A percentile compares a stretch with the other conserved stretches of the same genome.
phyloP scores from a whole-genome alignment of 306 rosid genomes.

The Castanea crenata region DNA sequence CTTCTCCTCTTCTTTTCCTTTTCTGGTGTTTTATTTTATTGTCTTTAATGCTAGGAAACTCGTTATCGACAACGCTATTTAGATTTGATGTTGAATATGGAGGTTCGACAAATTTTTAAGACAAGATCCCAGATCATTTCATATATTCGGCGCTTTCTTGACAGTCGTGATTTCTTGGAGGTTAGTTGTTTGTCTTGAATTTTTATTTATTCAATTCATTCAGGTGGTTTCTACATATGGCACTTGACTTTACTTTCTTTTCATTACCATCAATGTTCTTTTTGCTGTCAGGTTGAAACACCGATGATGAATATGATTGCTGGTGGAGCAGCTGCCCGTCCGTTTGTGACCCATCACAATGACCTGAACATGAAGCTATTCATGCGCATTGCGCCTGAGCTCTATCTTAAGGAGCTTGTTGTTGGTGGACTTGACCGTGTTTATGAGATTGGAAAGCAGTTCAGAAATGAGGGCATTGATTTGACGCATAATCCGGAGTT shows the following conservation, averaged over 20 bases:
- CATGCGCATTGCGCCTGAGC: conserved; percentile 96
- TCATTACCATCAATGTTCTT: conserved; percentile 18
- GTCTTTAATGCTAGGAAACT: conserved; percentile 61
- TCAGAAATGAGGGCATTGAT: conserved; percentile 97
- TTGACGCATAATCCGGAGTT: conserved; percentile 95
- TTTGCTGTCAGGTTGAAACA: conserved; percentile 74
- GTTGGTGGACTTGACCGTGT: conserved; percentile 98
- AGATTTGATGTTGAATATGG: conserved; percentile 82
- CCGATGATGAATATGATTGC: conserved; percentile 99
- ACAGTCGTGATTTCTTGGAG: conserved; percentile 88
- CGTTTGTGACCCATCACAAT: conserved; percentile 88
- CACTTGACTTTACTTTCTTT: background rate
- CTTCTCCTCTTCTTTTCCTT: background rate
- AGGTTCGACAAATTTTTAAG: conserved; percentile 83
- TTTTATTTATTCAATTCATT: background rate
- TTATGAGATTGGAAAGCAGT: conserved; percentile 97
- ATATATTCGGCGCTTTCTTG: conserved; percentile 68
- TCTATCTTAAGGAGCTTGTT: conserved; percentile 85
- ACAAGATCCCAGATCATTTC: conserved; percentile 64
- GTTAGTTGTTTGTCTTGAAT: conserved; percentile 39
- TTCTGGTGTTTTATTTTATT: background rate
- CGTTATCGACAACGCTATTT: conserved; percentile 83
- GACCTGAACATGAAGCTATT: conserved; percentile 81
- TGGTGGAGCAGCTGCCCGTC: conserved; percentile 97
- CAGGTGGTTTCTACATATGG: background rate